Percentiles rank a stretch among this genome's conserved stretches.
Conservation (phyloP, 345 rosid species). For the thale cress (Arabidopsis thaliana) region TAIR10.1 NC_003074.8:20568501-20569000, state of each 20-base stretch:
- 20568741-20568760: conserved; percentile 84
- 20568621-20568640: conserved; percentile 88
- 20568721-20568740: conserved; percentile 96
- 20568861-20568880: conserved; percentile 24
- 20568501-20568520: conserved; percentile 2
- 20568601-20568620: conserved; percentile 78
- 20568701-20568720: conserved; percentile 72
- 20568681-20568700: conserved; percentile 76
- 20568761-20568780: conserved; percentile 86
- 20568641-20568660: conserved; percentile 88
- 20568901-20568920: conserved; percentile 9
- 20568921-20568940: conserved; percentile 12
- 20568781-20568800: conserved; percentile 76
- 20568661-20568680: conserved; percentile 84
- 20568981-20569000: conserved; percentile 76
- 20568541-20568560: conserved; percentile 4
- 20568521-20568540: background rate
- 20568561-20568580: conserved; percentile 3
- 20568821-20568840: conserved; percentile 10
- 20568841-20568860: conserved; percentile 3
- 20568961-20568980: conserved; percentile 79
- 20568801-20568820: conserved; percentile 54
- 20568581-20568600: conserved; percentile 50
- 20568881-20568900: conserved; percentile 14
- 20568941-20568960: conserved; percentile 54